Base-by-base conservation (phyloP, 2,329 filamentous ascomycete genomes). In the Fusarium nygamai region DNA sequence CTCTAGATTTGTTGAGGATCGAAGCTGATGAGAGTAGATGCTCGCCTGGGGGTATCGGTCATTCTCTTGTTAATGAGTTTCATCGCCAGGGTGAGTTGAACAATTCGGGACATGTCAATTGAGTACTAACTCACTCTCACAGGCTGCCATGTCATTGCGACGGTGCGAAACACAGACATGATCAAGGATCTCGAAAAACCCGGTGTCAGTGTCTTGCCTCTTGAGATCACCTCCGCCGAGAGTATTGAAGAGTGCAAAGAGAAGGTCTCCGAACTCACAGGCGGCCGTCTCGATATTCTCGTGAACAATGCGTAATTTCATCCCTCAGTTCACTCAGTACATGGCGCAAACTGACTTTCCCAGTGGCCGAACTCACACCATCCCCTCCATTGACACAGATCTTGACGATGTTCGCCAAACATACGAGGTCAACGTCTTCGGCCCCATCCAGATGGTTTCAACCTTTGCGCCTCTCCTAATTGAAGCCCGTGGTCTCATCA, bases 401-500 rank as follows among this genome's bases (percentile, higher is more conserved):
- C 76, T 89, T 13, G 83, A 86, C 60, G 87, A 88, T 57, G 86
- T 88, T 9, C 87, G 88, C 66, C 78, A 82, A 67, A 88, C 86
- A 5, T 90, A 88, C 61, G 88, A 90, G 79, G 86, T 87, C 72
- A 90, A 90, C 73, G 87, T 90, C 46, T 89, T 90, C 69, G 86
- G 86, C 47, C 84, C 87, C 73, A 89, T 90, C 87, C 84, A 86
- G 77, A 88, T 88, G 83, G 85, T 85, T 60, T 83, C 88, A 74
- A 82, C 84, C 36, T 90, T 90, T 74, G 80, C 84, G 17, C 82
- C 83, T 61, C 83, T 86, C 48, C 84, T 90, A 31, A 87, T 89
- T 57, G 79, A 84, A 22, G 82, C 87, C 1, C 83, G 82, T 31
- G 88, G 88, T 0, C 82, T 89, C 16, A 85, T 90, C 77, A 79